Base-by-base conservation (phyloP, 2,329 filamentous ascomycete genomes). In the Chaetothyriales sp. region DNA sequence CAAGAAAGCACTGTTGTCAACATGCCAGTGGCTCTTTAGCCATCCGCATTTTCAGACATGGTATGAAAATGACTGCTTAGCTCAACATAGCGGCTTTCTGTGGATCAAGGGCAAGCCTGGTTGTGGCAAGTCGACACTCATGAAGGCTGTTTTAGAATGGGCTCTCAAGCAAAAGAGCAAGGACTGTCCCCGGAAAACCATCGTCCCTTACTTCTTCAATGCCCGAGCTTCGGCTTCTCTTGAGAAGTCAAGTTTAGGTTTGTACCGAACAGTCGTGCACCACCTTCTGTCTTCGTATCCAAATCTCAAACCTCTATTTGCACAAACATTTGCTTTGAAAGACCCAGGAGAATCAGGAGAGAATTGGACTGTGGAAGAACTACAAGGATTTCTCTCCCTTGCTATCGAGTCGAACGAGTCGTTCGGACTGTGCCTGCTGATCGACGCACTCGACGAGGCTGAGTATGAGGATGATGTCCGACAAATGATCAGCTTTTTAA, bases 161-260 rank as follows among this genome's bases (percentile, higher is more conserved):
- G 44, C 54, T 42, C 43, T 54, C 12, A 53, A 53, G 18, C 53
- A 49, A 19, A 60, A 58, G 22, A 44, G 45, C 2, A 52, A 56
- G 8, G 18, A 39, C 26, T 28, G 26, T 28, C 18, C 22, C 10
- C 15, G 25, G 18, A 50, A 51, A 1, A 32, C 62, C 0, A 55
- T 69, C 0, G 51, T 72, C 1, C 68, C 66, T 0, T 75, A 73
- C 56, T 75, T 74, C 63, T 75, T 75, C 63, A 70, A 74, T 51
- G 71, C 71, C 0, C 60, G 69, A 49, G 73, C 71, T 0, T 6
- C 59, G 62, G 0, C 26, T 59, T 7, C 57, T 72, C 9, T 52
- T 18, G 72, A 78, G 45, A 74, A 65, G 49, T 68, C 73, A 0
- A 63, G 66, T 0, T 26, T 61, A 0, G 75, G 77, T 0, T 66